Evolutionary conservation across 108 stramenopile species (phyloP).

Genomic region (Skeletonema costatum): DNA sequence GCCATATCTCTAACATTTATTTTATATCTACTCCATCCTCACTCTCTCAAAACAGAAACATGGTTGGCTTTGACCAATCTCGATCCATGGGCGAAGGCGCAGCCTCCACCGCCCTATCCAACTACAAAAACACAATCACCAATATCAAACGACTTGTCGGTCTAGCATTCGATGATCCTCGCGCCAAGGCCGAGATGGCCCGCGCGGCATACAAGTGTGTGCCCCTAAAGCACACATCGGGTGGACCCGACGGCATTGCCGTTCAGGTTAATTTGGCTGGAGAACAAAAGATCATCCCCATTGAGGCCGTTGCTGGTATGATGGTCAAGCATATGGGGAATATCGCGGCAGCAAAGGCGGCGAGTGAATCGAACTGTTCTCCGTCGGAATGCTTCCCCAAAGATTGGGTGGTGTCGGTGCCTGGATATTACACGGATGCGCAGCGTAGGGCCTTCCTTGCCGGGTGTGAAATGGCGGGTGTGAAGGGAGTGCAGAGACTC

Average conservation of each 20-base stretch:
- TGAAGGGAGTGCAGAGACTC: constrained; percentile 88
- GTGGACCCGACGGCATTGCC: constrained; percentile 69
- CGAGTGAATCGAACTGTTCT: constrained; percentile 28
- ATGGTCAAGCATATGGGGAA: constrained; percentile 88
- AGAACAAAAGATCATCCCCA: constrained; percentile 73
- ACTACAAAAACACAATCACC: constrained; percentile 93
- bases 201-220: constrained; percentile 70
- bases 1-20: neutral
- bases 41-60: constrained; percentile 44
- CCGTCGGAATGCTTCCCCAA: constrained; percentile 66
- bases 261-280: constrained; percentile 60
- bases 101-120: constrained; percentile 71
- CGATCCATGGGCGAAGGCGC: constrained; percentile 85
- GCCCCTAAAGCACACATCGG: constrained; percentile 58
- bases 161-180: constrained; percentile 87
- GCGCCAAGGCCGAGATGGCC: constrained; percentile 86
- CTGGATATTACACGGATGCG: constrained; percentile 94
- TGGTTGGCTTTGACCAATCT: constrained; percentile 76
- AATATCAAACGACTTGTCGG: constrained; percentile 95
- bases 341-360: constrained; percentile 82
- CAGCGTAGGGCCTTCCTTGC: constrained; percentile 90
- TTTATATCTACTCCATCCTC: neutral
- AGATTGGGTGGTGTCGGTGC: constrained; percentile 95
- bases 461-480: constrained; percentile 91
- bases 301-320: constrained; percentile 93